Evolutionary conservation across 805 yeast species (phyloP).

Genomic region (Wickerhamiella kurtzmanii): DNA sequence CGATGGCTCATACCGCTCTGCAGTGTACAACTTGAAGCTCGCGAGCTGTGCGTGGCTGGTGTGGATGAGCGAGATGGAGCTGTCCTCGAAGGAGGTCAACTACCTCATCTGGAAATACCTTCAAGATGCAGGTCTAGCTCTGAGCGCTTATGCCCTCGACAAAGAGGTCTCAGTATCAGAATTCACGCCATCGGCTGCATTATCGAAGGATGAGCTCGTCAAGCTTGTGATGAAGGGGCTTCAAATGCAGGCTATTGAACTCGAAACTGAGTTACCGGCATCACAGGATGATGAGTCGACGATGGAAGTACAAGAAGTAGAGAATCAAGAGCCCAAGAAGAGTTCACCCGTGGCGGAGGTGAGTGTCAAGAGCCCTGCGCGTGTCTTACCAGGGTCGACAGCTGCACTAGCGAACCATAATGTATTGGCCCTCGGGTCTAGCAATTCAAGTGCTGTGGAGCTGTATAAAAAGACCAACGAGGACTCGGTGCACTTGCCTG

Average conservation of each 20-base stretch:
- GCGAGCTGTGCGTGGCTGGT: not conserved
- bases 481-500: not conserved
- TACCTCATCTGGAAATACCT: slow-evolving; percentile 86
- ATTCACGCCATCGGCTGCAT: slow-evolving; percentile 33
- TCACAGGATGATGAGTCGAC: not conserved
- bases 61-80: not conserved
- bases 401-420: not conserved
- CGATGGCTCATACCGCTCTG: not conserved
- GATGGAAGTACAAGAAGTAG: not conserved
- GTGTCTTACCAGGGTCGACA: not conserved
- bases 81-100: slow-evolving; percentile 73
- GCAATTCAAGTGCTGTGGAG: not conserved
- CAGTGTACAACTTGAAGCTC: not conserved
- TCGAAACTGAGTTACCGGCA: not conserved
- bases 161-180: slow-evolving; percentile 53
- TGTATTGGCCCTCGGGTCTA: not conserved
- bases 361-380: not conserved
- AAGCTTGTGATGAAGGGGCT: slow-evolving; percentile 77
- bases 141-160: slow-evolving; percentile 68
- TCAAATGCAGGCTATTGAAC: slow-evolving; percentile 56
- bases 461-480: not conserved
- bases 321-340: not conserved
- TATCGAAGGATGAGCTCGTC: slow-evolving; percentile 59
- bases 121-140: slow-evolving; percentile 56
- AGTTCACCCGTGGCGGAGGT: not conserved